A percentile compares a stretch with the other conserved stretches of the same genome.
phyloP scores from a whole-genome alignment of 1,139 yeast species.

The Candida sp. region DNA sequence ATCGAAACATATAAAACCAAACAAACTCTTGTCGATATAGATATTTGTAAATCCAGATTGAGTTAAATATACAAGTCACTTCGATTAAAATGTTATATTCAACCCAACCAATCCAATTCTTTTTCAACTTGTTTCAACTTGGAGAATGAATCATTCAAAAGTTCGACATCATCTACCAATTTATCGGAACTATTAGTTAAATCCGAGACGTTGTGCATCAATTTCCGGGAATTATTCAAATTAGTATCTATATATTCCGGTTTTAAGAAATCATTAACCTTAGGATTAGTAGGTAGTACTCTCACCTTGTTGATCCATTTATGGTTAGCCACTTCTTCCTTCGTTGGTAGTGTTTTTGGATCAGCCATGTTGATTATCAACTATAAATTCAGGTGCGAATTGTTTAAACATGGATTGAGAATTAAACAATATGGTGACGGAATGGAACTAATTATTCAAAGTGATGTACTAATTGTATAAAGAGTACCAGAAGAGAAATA shows the following conservation, averaged over 20 bases:
- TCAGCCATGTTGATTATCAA: background rate
- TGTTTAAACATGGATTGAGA: background rate
- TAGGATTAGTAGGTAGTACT: slow-evolving; percentile 38
- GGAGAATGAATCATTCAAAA: slow-evolving; percentile 24
- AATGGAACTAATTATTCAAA: background rate
- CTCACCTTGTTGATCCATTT: slow-evolving; percentile 35
- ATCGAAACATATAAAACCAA: too few species aligned
- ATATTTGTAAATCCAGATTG: too few species aligned
- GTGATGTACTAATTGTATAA: background rate
- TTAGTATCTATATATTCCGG: slow-evolving; percentile 45
- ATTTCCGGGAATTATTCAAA: slow-evolving; percentile 39
- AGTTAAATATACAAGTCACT: too few species aligned
- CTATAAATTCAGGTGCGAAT: too few species aligned
- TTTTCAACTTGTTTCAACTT: slow-evolving; percentile 21
- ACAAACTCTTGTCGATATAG: too few species aligned
- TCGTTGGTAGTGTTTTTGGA: background rate
- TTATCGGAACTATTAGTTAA: slow-evolving; percentile 18
- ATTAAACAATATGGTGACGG: background rate
- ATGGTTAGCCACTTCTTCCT: slow-evolving; percentile 4
- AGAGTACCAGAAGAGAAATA: too few species aligned
- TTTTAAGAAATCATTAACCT: slow-evolving; percentile 35
- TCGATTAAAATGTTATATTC: too few species aligned
- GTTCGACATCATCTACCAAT: slow-evolving; percentile 16
- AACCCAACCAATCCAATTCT: slow-evolving; percentile 28
- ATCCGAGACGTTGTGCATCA: slow-evolving; percentile 29